Evolutionary conservation across 2,329 filamentous ascomycete genomes (phyloP).

Genomic region (Tolypocladium sp.): DNA sequence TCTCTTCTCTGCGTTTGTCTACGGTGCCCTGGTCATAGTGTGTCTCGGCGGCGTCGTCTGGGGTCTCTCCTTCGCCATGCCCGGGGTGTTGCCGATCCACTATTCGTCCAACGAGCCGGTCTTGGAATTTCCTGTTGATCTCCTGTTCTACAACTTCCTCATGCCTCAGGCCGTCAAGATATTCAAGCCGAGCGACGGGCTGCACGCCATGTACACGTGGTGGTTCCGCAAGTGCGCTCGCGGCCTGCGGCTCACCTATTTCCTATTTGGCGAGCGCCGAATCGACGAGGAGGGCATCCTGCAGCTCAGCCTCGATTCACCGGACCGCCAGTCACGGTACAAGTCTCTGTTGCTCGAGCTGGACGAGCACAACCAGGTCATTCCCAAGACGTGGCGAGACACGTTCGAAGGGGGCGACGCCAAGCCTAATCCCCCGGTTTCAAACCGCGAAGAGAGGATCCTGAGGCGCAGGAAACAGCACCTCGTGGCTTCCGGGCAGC

Average conservation of each 20-base stretch:
- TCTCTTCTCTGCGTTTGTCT: slow-evolving; percentile 88
- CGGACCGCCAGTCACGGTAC: slow-evolving; percentile 24
- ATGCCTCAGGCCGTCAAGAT: slow-evolving; percentile 81
- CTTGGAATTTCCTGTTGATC: slow-evolving; percentile 86
- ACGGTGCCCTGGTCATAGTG: slow-evolving; percentile 83
- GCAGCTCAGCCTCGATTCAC: slow-evolving; percentile 29
- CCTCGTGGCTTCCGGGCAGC: slow-evolving; percentile 39
- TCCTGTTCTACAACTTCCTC: slow-evolving; percentile 94
- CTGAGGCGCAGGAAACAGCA: slow-evolving; percentile 30
- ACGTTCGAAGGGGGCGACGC: slow-evolving; percentile 39
- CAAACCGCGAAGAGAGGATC: slow-evolving; percentile 23
- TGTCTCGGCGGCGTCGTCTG: slow-evolving; percentile 95
- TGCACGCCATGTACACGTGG: slow-evolving; percentile 86
- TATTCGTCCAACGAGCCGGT: slow-evolving; percentile 91
- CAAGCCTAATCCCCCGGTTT: slow-evolving; percentile 28
- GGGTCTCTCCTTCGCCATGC: slow-evolving; percentile 63
- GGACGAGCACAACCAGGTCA: slow-evolving; percentile 29
- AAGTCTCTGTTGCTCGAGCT: slow-evolving; percentile 37
- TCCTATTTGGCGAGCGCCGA: slow-evolving; percentile 78
- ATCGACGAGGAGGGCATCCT: slow-evolving; percentile 73
- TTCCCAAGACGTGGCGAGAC: slow-evolving; percentile 49
- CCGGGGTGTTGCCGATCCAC: slow-evolving; percentile 75
- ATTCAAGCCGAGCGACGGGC: slow-evolving; percentile 74
- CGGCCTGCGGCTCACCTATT: slow-evolving; percentile 73
- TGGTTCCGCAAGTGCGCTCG: slow-evolving; percentile 89